Conservation (phyloP, 2,329 filamentous ascomycete species). For the Geoglossum cookeanum region DNA sequence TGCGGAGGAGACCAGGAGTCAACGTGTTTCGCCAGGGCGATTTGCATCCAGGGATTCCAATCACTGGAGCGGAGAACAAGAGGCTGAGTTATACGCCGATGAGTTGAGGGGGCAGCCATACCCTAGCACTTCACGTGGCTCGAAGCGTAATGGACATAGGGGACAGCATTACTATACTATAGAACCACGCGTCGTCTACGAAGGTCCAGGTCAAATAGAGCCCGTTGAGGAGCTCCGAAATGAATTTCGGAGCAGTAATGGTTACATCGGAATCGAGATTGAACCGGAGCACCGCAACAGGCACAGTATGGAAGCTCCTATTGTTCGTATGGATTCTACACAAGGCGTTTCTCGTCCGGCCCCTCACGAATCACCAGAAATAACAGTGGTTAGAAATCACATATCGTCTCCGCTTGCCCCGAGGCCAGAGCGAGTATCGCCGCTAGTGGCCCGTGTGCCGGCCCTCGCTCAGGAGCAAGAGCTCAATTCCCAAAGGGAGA, state of each 20-base stretch:
- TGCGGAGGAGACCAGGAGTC: constrained; percentile 18
- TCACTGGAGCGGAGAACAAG: neutral
- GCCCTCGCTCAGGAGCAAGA: constrained; percentile 32
- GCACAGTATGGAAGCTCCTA: no score
- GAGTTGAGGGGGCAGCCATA: neutral
- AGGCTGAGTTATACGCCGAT: neutral
- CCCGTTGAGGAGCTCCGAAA: neutral
- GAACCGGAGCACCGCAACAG: neutral
- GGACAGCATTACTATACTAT: neutral
- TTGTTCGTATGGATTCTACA: neutral
- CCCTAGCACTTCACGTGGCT: neutral
- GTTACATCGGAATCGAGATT: constrained; percentile 1
- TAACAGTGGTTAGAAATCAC: constrained; percentile 52
- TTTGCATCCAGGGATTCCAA: neutral
- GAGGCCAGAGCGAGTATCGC: constrained; percentile 51
- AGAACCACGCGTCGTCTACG: neutral
- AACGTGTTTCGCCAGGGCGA: constrained; percentile 7
- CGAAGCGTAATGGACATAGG: neutral
- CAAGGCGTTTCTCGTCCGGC: neutral
- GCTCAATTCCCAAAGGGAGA: neutral
- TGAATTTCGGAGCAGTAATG: constrained; percentile 5
- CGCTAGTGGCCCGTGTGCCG: constrained; percentile 32
- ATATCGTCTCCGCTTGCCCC: constrained; percentile 56
- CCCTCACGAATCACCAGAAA: constrained; percentile 20
- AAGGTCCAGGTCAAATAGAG: neutral